These are phyloP conservation scores for Xerocomellus chrysenteron DNA, from an alignment of 768 basidiomycete genomes.

Conservation along the genomic window DNA sequence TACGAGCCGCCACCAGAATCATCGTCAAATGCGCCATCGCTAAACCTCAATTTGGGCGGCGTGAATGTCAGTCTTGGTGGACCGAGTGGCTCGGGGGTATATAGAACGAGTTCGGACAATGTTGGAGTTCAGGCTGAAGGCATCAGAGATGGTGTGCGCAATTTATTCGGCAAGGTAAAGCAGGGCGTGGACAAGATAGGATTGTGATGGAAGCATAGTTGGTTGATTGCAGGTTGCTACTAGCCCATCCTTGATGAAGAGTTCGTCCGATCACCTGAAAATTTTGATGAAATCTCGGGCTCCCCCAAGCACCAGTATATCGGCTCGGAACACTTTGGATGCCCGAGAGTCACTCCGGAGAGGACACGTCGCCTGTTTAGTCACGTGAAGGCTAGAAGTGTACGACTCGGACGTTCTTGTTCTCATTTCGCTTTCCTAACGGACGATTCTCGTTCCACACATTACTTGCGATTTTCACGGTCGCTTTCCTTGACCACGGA, in stretches of 20 bases:
- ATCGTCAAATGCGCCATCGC: conserved; percentile 66
- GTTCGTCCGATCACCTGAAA: background rate
- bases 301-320: too few species aligned
- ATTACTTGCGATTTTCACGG: conserved; percentile 9
- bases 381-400: conserved; percentile 24
- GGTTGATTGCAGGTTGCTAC: background rate
- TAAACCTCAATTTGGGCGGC: conserved; percentile 89
- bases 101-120: conserved; percentile 73
- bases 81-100: conserved; percentile 76
- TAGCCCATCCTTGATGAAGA: background rate
- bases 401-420: background rate
- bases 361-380: conserved; percentile 25
- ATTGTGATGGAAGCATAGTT: conserved; percentile 16
- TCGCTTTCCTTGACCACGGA: conserved; percentile 19
- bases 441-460: conserved; percentile 1
- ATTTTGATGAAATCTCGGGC: background rate
- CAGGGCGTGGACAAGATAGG: conserved; percentile 72
- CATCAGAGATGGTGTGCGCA: conserved; percentile 84
- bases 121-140: conserved; percentile 82
- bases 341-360: background rate
- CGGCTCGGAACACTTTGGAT: background rate
- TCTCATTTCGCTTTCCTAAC: background rate
- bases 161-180: conserved; percentile 84
- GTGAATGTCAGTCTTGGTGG: conserved; percentile 96
- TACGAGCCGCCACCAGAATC: conserved; percentile 79